phyloP scores from a whole-genome alignment of 164 flowering plant genomes.

The Hamamelis virginiana region DNA sequence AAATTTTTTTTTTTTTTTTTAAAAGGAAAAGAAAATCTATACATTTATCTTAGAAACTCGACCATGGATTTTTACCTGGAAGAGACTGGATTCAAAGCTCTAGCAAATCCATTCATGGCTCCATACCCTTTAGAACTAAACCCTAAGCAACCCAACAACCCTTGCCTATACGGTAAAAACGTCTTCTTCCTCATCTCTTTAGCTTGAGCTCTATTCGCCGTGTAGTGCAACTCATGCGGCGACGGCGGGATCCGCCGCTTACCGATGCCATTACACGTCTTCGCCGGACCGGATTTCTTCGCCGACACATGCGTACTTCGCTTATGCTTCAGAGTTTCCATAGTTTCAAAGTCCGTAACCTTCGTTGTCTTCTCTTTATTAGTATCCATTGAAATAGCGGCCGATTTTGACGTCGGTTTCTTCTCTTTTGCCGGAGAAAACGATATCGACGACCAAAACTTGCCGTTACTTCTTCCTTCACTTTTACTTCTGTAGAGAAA shows the following conservation, averaged over 20 bases:
- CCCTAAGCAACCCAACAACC: constrained; percentile 62
- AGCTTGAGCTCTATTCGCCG: constrained; percentile 60
- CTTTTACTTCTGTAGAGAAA: constrained; percentile 63
- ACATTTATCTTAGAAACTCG: not conserved
- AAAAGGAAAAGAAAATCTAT: not conserved
- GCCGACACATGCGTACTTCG: not conserved
- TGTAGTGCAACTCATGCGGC: constrained; percentile 66
- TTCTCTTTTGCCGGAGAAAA: constrained; percentile 39
- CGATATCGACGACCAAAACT: constrained; percentile 51
- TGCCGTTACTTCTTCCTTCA: constrained; percentile 53
- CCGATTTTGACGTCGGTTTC: constrained; percentile 9
- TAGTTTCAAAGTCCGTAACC: not conserved
- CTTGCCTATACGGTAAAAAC: constrained; percentile 67
- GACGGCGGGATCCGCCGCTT: constrained; percentile 43
- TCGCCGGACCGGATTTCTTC: constrained; percentile 17
- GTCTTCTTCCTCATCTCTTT: constrained; percentile 80
- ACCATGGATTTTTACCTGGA: constrained; percentile 40
- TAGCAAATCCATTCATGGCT: constrained; percentile 57
- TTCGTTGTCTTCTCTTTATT: not conserved
- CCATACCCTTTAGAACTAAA: constrained; percentile 70
- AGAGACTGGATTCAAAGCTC: constrained; percentile 60
- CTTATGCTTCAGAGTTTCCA: not conserved
- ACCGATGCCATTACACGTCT: constrained; percentile 30
- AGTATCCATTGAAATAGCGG: constrained; percentile 7
- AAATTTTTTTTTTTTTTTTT: no score